Evolutionary conservation across 2,329 filamentous ascomycete species (phyloP), one percentile per base, ranked within the genome.

Genomic region (Ascochyta rabiei): DNA sequence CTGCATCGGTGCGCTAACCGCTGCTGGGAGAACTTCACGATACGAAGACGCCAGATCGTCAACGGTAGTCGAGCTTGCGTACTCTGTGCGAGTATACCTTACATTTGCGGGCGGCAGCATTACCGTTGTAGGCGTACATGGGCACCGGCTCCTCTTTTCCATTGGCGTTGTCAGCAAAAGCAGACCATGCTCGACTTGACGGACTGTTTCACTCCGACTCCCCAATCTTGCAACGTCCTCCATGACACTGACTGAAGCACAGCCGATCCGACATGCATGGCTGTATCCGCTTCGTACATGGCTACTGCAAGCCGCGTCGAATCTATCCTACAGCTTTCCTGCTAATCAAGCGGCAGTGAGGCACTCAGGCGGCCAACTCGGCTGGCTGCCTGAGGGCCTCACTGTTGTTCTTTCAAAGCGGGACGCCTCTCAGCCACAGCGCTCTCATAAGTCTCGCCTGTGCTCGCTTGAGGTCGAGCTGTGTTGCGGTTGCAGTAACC

Each of bases 71-170:
- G 37, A 50, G 46, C 52, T 50, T 55, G 46, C 52, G 52, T 50
- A 50, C 37, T 40, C 40, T 45, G 41, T 55, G 52, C 51, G 28
- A 21, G 46, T 55, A 37, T 12, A 35, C 35, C 23, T 42, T 41
- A 47, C 43, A 43, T 15, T 18, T 18, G 39, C 4, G 19, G 35
- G 19, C 41, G 46, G 46, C 21, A 46, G 41, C 39, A 46, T 51
- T 53, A 35, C 55, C 42, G 31, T 9, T 42, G 19, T 40, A 42
- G 41, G 46, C 21, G 4, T 31, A 26, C n/a, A 35, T 44, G 51
- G 34, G 26, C 38, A 44, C 44, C 57, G 59, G 49, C 60, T 62
- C 57, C 57, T 56, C 57, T 52, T 55, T 40, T 52, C 51, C 54
- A 54, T 18, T n/a, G n/a, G n/a, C n/a, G n/a, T n/a, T n/a, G 26